Conservation (phyloP, 441 rosid species). For the Aquilaria agallochum region DNA sequence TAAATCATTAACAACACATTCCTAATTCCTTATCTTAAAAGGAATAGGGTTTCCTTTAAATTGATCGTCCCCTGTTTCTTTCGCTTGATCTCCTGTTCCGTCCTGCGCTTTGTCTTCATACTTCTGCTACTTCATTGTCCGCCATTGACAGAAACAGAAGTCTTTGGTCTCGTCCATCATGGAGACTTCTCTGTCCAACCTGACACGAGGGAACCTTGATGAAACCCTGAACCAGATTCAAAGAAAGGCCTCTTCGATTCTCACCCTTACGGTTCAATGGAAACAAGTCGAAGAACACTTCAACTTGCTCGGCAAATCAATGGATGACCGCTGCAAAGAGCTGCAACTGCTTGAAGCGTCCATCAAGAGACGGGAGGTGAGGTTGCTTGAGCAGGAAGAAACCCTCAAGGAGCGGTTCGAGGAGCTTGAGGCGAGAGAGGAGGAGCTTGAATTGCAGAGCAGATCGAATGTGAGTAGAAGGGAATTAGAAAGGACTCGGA, state of each 20-base stretch:
- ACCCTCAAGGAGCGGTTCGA: no score
- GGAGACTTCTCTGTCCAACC: background rate
- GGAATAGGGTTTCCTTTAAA: no score
- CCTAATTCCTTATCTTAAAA: no score
- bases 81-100: no score
- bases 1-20: no score
- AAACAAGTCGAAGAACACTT: background rate
- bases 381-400: background rate
- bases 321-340: background rate
- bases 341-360: background rate
- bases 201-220: background rate
- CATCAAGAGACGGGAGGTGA: background rate
- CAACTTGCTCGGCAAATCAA: background rate
- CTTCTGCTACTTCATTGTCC: no score
- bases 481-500: background rate
- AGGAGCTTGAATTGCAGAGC: background rate
- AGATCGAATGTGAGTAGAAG: background rate
- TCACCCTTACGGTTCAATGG: background rate
- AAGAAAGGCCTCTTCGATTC: background rate
- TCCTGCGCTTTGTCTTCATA: no score
- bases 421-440: background rate
- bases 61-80: no score
- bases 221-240: background rate
- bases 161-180: no score
- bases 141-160: no score